Base-by-base conservation (phyloP, 371 early-diverging fungal genomes). In the Parasitella parasitica region DNA sequence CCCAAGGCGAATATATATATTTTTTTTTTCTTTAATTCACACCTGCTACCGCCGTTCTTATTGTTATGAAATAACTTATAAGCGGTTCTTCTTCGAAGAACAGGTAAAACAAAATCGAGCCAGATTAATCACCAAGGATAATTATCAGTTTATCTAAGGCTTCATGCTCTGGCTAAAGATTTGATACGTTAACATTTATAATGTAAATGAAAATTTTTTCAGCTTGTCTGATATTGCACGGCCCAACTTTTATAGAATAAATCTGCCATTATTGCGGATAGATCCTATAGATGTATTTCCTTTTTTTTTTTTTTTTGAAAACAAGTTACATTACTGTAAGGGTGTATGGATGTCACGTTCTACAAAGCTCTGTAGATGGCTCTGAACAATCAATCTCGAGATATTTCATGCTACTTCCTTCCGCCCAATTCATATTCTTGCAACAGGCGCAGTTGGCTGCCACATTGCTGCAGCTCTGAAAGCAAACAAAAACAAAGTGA, bases 391-490 rank as follows among this genome's bases (percentile, higher is more conserved):
- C n/a, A n/a, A n/a, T n/a, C n/a, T n/a, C n/a, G n/a, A n/a, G n/a
- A n/a, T n/a, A n/a, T n/a, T n/a, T n/a, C n/a, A n/a, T n/a, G n/a
- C n/a, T n/a, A n/a, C n/a, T n/a, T 24, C 22, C 22, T 46, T 46
- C 11, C 46, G 24, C 12, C 46, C 18, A 46, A 46, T 74, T 54
- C 75, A 81, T 60, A 60, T 81, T 28, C 64, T 81, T 0, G 82
- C 78, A 15, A 69, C 79, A 15, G 82, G 82, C 24, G 79, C 78
- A 8, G 68, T 81, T 39, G 82, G 82, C 13, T 78, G 78, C 28
- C 72, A 70, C 49, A 38, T 78, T 18, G 77, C 73, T 16, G 37
- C 66, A 12, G 39, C 64, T 2, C 64, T 81, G 22, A 67, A 67
- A 16, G 13, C 46, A 8, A 28, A 58, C 8, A 66, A 69, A 9